phyloP scores from a whole-genome alignment of 768 basidiomycete species.

The Podaxis mareebaensis region DNA sequence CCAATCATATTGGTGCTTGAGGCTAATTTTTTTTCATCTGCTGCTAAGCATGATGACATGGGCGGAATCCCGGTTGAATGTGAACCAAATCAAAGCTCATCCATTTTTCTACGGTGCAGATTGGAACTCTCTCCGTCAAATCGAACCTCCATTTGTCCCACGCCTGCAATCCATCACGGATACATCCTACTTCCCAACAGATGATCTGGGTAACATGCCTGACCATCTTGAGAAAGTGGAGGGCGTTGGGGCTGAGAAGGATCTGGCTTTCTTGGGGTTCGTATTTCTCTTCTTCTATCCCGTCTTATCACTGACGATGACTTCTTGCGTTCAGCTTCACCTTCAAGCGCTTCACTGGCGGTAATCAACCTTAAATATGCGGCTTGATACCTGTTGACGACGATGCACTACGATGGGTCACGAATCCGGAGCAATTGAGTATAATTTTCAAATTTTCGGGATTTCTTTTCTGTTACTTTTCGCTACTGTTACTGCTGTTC shows the following conservation, averaged over 20 bases:
- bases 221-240: conserved; percentile 62
- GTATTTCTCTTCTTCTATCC: conserved; percentile 22
- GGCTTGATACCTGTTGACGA: conserved; percentile 19
- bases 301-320: background rate
- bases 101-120: conserved; percentile 96
- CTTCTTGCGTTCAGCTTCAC: conserved; percentile 60
- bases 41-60: conserved; percentile 78
- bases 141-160: conserved; percentile 95
- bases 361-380: conserved; percentile 25
- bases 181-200: conserved; percentile 95
- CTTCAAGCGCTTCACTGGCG: conserved; percentile 72
- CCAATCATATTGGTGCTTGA: background rate
- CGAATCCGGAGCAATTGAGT: conserved; percentile 3
- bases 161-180: conserved; percentile 90
- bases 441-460: conserved; percentile 7
- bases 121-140: conserved; percentile 88
- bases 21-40: conserved; percentile 5
- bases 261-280: conserved; percentile 67
- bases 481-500: conserved; percentile 7
- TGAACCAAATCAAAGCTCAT: conserved; percentile 89
- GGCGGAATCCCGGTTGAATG: conserved; percentile 69
- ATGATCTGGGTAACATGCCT: conserved; percentile 77
- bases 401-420: background rate
- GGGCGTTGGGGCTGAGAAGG: conserved; percentile 64
- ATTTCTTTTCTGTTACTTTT: background rate